phyloP scores from a whole-genome alignment of 2,329 filamentous ascomycete species.

The Xylaria sp. region DNA sequence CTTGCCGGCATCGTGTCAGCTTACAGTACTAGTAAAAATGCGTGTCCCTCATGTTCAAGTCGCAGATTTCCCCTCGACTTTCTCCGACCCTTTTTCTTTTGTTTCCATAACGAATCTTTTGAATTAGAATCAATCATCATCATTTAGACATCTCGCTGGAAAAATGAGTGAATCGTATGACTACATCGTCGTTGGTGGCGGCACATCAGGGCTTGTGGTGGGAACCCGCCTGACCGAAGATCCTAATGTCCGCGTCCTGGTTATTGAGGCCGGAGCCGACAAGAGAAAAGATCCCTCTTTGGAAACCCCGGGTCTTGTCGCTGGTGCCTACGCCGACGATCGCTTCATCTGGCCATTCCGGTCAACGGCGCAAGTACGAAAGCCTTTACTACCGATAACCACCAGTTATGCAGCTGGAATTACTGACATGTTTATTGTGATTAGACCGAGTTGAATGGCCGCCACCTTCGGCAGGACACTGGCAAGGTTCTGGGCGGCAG shows the following conservation, averaged over 20 bases:
- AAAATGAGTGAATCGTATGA: constrained; percentile 52
- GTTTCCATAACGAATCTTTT: background rate
- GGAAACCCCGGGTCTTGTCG: constrained; percentile 50
- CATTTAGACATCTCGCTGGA: background rate
- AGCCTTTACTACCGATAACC: background rate
- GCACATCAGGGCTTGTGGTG: constrained; percentile 60
- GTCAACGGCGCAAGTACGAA: constrained; percentile 50
- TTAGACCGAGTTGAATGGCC: constrained; percentile 46
- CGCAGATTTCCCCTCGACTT: constrained; percentile 4
- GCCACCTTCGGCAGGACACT: constrained; percentile 48
- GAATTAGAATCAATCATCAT: background rate
- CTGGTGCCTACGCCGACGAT: constrained; percentile 40
- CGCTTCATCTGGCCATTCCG: constrained; percentile 56
- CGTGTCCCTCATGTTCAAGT: constrained; percentile 10
- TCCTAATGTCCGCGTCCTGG: constrained; percentile 50
- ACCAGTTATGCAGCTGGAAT: background rate
- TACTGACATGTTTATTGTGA: constrained; percentile 19
- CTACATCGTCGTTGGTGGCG: constrained; percentile 62
- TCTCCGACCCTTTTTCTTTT: background rate
- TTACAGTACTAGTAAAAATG: constrained; percentile 25
- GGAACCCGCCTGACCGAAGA: constrained; percentile 56
- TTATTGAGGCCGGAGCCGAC: constrained; percentile 55
- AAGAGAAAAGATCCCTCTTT: constrained; percentile 51
- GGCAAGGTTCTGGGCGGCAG: constrained; percentile 50
- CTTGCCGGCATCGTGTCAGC: constrained; percentile 30